Evolutionary conservation across 495 filamentous ascomycete genomes (phyloP), one percentile per base, ranked within the genome.

Genomic region (Trypethelium eluteriae): DNA sequence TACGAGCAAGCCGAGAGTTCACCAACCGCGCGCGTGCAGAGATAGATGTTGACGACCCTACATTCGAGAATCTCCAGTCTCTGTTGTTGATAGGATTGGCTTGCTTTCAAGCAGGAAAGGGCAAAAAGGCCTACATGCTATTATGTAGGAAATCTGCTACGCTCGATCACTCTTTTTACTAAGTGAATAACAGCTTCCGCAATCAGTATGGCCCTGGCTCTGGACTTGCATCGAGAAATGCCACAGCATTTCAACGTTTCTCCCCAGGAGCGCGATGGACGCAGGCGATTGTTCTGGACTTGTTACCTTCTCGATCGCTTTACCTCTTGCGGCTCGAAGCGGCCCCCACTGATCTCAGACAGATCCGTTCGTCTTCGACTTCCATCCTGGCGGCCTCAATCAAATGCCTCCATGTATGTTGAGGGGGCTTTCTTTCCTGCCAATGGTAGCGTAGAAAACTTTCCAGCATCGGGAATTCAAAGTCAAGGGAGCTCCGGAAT

Each of bases 81-180:
- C 80, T 92, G 11, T 74, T 95, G 61, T 80, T 95, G n/a, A 83
- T 95, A 1, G 85, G 85, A 2, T 86, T 87, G 71, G 85, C 88
- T 2, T 90, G 85, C 71, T 91, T 86, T 61, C 90, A 89, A 18
- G 80, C 85, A 35, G 89, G 90, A n/a, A 84, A 88, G 69, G 88
- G 90, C 34, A 93, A 89, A 78, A 92, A 89, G 74, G 86, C 88
- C 1, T 93, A 91, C 70, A 95, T 95, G 90, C 81, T 90, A 25
- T 76, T 95, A 53, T 82, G 89, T 92, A 85, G 6, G 83, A 18
- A 36, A 7, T 10, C 32, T 36, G 25, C 18, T 36, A 36, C 73
- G 62, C 38, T 53, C 57, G 56, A 47, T 69, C 56, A 35, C 35
- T 11, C 9, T 16, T 63, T 25, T 64, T 41, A 73, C 72, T 62